Percentiles rank a stretch among this genome's conserved stretches.
Conservation (phyloP, 2,329 filamentous ascomycete species). For the Paecilomyces sp. region DNA sequence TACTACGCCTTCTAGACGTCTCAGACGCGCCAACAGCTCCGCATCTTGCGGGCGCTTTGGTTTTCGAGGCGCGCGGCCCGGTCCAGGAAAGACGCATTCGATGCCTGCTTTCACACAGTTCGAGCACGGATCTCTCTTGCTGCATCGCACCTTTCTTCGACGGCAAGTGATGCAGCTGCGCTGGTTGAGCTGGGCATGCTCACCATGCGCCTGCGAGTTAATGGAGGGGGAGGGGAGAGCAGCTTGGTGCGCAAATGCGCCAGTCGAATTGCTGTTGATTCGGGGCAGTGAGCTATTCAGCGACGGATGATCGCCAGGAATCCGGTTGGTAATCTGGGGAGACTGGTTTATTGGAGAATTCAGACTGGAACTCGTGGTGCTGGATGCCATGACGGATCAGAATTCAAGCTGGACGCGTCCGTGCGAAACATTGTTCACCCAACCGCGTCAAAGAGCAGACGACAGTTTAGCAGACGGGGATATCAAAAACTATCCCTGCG, state of each 20-base stretch:
- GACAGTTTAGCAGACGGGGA: not conserved
- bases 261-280: not conserved
- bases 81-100: conserved; percentile 57
- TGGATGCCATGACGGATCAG: not conserved
- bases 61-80: conserved; percentile 54
- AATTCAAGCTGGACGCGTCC: not conserved
- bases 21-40: conserved; percentile 52
- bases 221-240: not conserved
- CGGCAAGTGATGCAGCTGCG: conserved; percentile 43
- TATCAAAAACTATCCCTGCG: not conserved
- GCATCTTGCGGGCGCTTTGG: conserved; percentile 51
- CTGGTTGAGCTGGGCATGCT: conserved; percentile 19
- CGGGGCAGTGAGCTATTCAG: not conserved
- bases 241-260: not conserved
- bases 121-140: conserved; percentile 41
- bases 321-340: not conserved
- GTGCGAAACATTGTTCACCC: not conserved
- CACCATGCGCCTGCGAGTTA: not conserved
- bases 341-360: not conserved
- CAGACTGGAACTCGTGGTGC: not conserved
- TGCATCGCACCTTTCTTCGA: conserved; percentile 42
- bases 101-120: conserved; percentile 45
- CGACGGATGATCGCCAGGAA: not conserved
- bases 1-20: conserved; percentile 55
- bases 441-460: not conserved